Percentiles rank a stretch among this genome's conserved stretches.
Evolutionary conservation across 2,329 filamentous ascomycete genomes (phyloP).

Genomic region (Aspergillus floridensis): DNA sequence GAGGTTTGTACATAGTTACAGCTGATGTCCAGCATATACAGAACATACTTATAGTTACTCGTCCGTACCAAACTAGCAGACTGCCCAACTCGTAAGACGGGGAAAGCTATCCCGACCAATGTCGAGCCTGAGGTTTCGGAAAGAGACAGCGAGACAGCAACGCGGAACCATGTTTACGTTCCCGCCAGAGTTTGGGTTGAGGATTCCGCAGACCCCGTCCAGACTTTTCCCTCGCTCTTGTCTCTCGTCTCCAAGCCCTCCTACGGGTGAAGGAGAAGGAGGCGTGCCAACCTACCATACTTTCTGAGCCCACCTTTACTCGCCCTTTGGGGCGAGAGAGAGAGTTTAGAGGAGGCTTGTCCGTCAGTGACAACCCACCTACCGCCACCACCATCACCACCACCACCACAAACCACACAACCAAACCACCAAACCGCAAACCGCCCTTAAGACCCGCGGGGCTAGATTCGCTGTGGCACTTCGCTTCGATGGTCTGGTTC

Average conservation of each 20-base stretch:
- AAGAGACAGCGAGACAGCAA: neutral
- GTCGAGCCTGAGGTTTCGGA: neutral
- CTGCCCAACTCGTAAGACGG: neutral
- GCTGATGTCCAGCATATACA: too few species aligned
- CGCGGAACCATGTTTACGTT: neutral
- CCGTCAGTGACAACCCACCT: neutral
- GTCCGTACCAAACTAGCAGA: neutral
- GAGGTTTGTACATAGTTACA: too few species aligned
- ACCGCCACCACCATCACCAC: neutral
- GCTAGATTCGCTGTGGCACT: slow-evolving; percentile 7
- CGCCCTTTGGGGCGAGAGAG: neutral
- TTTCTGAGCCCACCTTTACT: neutral
- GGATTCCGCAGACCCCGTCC: slow-evolving; percentile 15
- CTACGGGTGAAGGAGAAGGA: neutral
- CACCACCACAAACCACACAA: neutral
- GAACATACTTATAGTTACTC: too few species aligned
- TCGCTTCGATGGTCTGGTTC: neutral
- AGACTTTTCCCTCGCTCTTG: neutral
- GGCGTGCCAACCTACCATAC: neutral
- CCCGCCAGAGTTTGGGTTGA: slow-evolving; percentile 12
- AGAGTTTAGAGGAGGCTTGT: neutral
- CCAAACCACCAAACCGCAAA: neutral
- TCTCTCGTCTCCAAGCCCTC: neutral
- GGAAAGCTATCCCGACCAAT: slow-evolving; percentile 2
- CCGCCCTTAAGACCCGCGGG: neutral